These are phyloP conservation scores for Lactifluus piperatus DNA, from an alignment of 768 basidiomycete species.

Conservation along the genomic window DNA sequence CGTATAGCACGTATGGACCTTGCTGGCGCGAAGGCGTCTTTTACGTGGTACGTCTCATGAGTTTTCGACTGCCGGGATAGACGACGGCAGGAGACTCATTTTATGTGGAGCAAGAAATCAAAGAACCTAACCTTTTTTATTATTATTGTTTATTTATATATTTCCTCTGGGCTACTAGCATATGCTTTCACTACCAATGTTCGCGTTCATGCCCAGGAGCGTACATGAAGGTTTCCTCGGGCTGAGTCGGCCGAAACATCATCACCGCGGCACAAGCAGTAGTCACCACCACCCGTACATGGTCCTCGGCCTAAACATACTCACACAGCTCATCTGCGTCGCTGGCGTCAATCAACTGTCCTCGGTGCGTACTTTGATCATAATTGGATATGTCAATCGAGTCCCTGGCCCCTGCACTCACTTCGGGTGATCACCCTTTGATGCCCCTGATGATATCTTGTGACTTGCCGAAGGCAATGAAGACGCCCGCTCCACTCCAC, in stretches of 20 bases:
- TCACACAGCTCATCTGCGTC: slow-evolving; percentile 74
- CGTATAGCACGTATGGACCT: slow-evolving; percentile 64
- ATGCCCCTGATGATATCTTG: too few relatives aligned
- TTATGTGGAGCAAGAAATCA: not conserved
- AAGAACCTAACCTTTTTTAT: not conserved
- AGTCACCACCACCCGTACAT: slow-evolving; percentile 46
- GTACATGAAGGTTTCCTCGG: slow-evolving; percentile 43
- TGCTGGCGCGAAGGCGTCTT: slow-evolving; percentile 81
- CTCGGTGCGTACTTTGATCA: slow-evolving; percentile 41
- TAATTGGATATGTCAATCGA: not conserved
- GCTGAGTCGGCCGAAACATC: slow-evolving; percentile 20
- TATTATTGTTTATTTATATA: too few relatives aligned
- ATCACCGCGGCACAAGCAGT: slow-evolving; percentile 23
- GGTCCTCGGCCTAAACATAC: slow-evolving; percentile 52
- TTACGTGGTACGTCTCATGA: slow-evolving; percentile 52
- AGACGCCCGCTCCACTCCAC: too few relatives aligned
- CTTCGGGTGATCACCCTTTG: too few relatives aligned
- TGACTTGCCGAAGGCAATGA: too few relatives aligned
- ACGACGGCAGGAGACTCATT: not conserved
- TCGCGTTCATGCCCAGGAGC: slow-evolving; percentile 50
- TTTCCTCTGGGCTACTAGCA: too few relatives aligned
- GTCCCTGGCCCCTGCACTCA: not conserved
- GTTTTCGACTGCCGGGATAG: too few relatives aligned
- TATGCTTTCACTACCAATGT: slow-evolving; percentile 67
- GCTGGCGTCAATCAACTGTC: slow-evolving; percentile 74